Evolutionary conservation across 2,329 filamentous ascomycete species (phyloP).

Genomic region (Talaromyces sp.): DNA sequence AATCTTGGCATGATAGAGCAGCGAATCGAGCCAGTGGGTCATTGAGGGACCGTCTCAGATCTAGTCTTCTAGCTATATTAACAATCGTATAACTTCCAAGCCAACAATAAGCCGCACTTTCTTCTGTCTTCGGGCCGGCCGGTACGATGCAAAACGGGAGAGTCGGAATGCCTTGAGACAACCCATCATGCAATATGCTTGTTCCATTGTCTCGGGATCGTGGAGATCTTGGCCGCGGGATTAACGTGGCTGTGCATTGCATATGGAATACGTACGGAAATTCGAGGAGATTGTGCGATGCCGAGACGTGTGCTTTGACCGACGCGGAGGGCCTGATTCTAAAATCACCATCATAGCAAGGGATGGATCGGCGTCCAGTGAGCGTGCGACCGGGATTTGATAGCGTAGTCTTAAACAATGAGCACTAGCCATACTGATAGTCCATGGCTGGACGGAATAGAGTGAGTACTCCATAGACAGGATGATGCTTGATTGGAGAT

Average conservation of each 20-base stretch:
- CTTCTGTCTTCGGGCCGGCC: neutral
- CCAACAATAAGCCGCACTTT: neutral
- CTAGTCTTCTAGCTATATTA: neutral
- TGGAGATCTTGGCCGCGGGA: neutral
- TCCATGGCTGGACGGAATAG: neutral
- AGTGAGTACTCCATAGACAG: neutral
- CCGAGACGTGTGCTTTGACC: neutral
- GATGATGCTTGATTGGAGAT: neutral
- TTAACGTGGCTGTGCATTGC: slow-evolving; percentile 1
- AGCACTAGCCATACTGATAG: neutral
- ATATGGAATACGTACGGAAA: neutral
- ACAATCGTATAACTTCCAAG: neutral
- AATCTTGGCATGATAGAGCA: neutral
- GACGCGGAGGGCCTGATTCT: no score
- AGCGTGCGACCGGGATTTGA: neutral
- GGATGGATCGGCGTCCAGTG: neutral
- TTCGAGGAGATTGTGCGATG: neutral
- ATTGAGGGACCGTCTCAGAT: neutral
- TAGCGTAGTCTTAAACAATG: neutral
- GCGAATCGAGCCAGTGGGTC: neutral
- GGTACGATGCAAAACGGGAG: neutral
- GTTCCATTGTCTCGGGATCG: neutral
- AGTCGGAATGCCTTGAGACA: neutral
- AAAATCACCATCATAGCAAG: no score
- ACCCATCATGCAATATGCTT: neutral